Base-by-base conservation (phyloP, 768 basidiomycete species). In the Amanita rubescens region DNA sequence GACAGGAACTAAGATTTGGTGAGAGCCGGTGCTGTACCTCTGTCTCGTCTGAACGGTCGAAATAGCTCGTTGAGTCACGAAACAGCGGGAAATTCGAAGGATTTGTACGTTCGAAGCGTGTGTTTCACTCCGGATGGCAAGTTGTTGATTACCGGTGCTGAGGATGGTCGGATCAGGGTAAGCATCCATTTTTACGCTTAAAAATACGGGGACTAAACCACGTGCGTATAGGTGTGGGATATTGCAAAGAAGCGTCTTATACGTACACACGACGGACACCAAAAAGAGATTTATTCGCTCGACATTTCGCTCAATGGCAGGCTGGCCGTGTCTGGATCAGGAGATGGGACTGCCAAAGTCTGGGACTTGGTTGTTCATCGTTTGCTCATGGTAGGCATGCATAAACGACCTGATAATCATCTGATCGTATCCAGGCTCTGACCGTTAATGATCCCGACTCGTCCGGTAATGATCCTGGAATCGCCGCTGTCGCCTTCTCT, bases 261-360 rank as follows among this genome's bases (percentile, higher is more conserved):
- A 52, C 84, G 80, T 57, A 72, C 88, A 11, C 90, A 94, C 61
- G 84, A 87, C 58, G 93, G 93, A 3, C 93, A 96, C 70, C 82
- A 82, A 62, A 87, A 91, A 63, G 93, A 95, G 63, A 92, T 96
- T 63, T 94, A 94, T 69, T 91, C 91, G 1, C 84, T 96, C 58
- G 91, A 89, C 67, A 95, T 94, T 69, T 90, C 90, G 2, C 69
- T 75, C 15, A 89, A 94, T 59, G 93, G 93, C 6, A 76, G 83
- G 3, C 77, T 87, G 59, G 85, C 95, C 59, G 90, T 94, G 72
- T 30, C 27, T 30, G 27, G 27, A 30, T 30, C 27, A 30, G 27
- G 27, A 30, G 27, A 30, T 30, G 27, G 73, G 49, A 75, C 76
- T 0, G 72, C 74, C 15, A 66, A 74, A 11, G 73, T 78, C 43